Conservation (phyloP, 129 eudicot genomes). For the Dittrichia graveolens region DNA sequence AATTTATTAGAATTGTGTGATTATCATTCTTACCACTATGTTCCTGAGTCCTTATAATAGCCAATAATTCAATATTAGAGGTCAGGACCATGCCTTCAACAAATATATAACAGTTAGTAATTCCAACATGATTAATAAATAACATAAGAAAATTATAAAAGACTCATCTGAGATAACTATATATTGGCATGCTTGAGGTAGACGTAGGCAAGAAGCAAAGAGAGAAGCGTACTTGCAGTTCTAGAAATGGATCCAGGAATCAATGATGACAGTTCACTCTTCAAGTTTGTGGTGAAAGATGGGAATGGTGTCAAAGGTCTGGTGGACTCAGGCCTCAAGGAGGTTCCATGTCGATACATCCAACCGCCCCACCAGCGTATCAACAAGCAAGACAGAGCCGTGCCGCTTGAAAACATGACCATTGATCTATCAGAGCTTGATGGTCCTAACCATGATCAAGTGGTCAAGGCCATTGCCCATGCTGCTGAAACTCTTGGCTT, state of each 20-base stretch:
- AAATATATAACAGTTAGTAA: not conserved
- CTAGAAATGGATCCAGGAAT: slow-evolving; percentile 28
- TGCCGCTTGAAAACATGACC: slow-evolving; percentile 15
- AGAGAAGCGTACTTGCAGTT: too few relatives aligned
- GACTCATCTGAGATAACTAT: not conserved
- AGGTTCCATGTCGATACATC: slow-evolving; percentile 36
- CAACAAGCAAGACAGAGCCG: not conserved
- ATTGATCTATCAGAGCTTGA: slow-evolving; percentile 40
- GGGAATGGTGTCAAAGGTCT: slow-evolving; percentile 47
- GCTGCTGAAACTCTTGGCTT: slow-evolving; percentile 48
- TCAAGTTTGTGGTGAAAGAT: slow-evolving; percentile 34
- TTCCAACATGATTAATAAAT: not conserved
- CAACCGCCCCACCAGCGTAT: slow-evolving; percentile 37
- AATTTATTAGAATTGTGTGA: too few relatives aligned
- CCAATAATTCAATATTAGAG: not conserved
- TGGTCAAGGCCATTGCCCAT: slow-evolving; percentile 30
- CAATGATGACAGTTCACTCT: slow-evolving; percentile 24
- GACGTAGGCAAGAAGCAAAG: too few relatives aligned
- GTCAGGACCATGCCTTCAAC: not conserved
- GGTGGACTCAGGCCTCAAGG: slow-evolving; percentile 33
- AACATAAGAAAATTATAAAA: not conserved
- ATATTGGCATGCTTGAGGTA: not conserved
- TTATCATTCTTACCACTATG: too few relatives aligned
- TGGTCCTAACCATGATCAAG: slow-evolving; percentile 38
- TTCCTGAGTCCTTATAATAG: too few relatives aligned